Conservation (phyloP, 2,329 filamentous ascomycete species). For the Sporothrix luriei region DNA sequence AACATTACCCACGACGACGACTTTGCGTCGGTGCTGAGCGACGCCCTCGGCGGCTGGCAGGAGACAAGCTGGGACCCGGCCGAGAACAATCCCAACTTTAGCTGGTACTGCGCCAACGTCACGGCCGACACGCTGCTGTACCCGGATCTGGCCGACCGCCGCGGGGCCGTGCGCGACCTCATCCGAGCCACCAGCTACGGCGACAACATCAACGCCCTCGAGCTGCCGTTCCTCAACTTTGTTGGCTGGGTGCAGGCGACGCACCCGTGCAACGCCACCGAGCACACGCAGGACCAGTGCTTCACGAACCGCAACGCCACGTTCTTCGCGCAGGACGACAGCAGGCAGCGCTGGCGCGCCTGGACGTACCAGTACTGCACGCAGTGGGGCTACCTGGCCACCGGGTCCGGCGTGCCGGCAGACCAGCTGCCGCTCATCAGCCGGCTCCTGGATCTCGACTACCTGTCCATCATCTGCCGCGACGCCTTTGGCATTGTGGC, state of each 20-base stretch:
- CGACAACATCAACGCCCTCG: slow-evolving; percentile 45
- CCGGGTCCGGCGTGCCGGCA: slow-evolving; percentile 68
- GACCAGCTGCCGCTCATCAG: slow-evolving; percentile 70
- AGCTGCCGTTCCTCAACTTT: slow-evolving; percentile 55
- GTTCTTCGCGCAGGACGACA: slow-evolving; percentile 44
- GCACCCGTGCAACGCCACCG: slow-evolving; percentile 37
- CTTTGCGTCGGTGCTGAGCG: slow-evolving; percentile 51
- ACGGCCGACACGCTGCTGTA: slow-evolving; percentile 49
- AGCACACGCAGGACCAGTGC: slow-evolving; percentile 45
- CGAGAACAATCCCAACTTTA: slow-evolving; percentile 48
- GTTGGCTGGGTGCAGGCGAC: slow-evolving; percentile 50
- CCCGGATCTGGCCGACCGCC: slow-evolving; percentile 45
- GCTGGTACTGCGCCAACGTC: slow-evolving; percentile 53
- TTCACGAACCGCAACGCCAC: slow-evolving; percentile 44
- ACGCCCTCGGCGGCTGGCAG: slow-evolving; percentile 51
- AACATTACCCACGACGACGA: slow-evolving; percentile 52
- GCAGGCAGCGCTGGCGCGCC: slow-evolving; percentile 48
- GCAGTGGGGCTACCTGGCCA: slow-evolving; percentile 77
- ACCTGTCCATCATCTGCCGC: slow-evolving; percentile 63
- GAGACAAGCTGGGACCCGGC: slow-evolving; percentile 58
- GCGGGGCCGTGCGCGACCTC: slow-evolving; percentile 45
- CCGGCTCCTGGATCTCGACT: slow-evolving; percentile 66
- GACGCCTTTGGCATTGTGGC: slow-evolving; percentile 69
- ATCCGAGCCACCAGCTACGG: slow-evolving; percentile 49
- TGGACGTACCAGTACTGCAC: slow-evolving; percentile 61